Evolutionary conservation across 179 eudicot species (phyloP).

Genomic region (Drosera spatulata): DNA sequence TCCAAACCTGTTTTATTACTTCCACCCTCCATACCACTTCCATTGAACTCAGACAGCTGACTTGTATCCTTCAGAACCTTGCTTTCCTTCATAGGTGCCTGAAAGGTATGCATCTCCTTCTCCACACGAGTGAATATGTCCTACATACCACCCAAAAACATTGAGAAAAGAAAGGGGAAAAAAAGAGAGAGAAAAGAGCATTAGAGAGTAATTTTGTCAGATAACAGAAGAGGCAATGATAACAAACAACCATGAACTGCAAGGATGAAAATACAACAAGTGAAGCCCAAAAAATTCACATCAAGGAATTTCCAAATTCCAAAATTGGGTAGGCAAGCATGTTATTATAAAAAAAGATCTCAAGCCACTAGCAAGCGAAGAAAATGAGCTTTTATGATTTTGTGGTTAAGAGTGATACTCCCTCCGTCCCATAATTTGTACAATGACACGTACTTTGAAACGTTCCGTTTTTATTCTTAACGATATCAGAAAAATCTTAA

Average conservation of each 20-base stretch:
- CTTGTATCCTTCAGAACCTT: slow-evolving; percentile 35
- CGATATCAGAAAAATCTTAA: too few relatives aligned
- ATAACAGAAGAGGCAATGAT: not conserved
- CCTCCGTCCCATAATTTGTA: too few relatives aligned
- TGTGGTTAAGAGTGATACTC: too few relatives aligned
- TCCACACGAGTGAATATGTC: slow-evolving; percentile 66
- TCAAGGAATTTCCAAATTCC: too few relatives aligned
- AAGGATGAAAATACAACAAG: too few relatives aligned
- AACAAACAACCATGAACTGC: not conserved
- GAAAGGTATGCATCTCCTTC: slow-evolving; percentile 55
- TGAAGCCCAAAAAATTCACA: too few relatives aligned
- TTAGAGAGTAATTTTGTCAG: not conserved
- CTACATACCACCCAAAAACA: slow-evolving; percentile 19
- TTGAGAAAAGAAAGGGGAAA: not conserved
- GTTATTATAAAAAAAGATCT: too few relatives aligned
- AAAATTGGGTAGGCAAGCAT: too few relatives aligned
- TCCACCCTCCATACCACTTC: slow-evolving; percentile 32
- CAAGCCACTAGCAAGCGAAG: too few relatives aligned
- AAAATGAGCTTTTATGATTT: too few relatives aligned
- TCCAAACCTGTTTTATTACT: slow-evolving; percentile 41
- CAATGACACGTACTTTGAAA: too few relatives aligned
- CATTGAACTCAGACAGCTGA: slow-evolving; percentile 36
- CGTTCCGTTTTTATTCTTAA: too few relatives aligned
- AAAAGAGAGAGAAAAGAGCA: not conserved
- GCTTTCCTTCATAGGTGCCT: slow-evolving; percentile 34